A percentile compares a stretch with the other conserved stretches of the same genome.
phyloP scores from a whole-genome alignment of 2,329 filamentous ascomycete species.

The Didymella segeticola region DNA sequence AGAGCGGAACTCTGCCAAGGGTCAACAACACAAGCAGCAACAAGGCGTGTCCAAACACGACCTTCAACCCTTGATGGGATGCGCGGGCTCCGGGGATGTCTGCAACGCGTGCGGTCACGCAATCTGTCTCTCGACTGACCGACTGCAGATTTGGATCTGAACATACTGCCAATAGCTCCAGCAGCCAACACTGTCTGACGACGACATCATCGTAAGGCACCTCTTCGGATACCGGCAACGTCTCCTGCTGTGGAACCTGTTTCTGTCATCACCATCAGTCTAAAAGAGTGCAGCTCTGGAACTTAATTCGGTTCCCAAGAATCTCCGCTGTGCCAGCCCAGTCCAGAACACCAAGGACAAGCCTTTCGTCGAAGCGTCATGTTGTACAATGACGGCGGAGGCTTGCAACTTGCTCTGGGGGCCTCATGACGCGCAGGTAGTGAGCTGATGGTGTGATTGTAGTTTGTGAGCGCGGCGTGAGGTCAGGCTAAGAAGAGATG shows the following conservation, averaged over 20 bases:
- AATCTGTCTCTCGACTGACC: not conserved
- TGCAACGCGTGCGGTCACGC: too few relatives aligned
- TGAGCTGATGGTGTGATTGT: too few relatives aligned
- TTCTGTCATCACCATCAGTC: not conserved
- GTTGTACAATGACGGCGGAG: not conserved
- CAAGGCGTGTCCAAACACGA: not conserved
- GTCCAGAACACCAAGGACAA: not conserved
- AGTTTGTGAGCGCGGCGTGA: too few relatives aligned
- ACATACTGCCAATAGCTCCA: not conserved
- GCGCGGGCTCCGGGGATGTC: not conserved
- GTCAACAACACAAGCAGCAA: constrained; percentile 7
- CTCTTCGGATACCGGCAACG: not conserved
- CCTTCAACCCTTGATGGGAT: not conserved
- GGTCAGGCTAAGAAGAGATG: too few relatives aligned
- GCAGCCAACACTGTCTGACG: not conserved
- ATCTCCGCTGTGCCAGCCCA: not conserved
- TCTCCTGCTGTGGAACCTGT: not conserved
- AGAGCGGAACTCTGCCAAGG: constrained; percentile 18
- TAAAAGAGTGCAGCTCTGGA: not conserved
- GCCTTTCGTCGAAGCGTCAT: not conserved
- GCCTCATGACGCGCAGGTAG: not conserved
- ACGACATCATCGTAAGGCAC: not conserved
- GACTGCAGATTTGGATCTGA: not conserved
- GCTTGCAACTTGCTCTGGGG: not conserved
- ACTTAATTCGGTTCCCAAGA: not conserved